Evolutionary conservation across 768 basidiomycete genomes (phyloP), one percentile per base, ranked within the genome.

Genomic region (Tulasnella calospora): DNA sequence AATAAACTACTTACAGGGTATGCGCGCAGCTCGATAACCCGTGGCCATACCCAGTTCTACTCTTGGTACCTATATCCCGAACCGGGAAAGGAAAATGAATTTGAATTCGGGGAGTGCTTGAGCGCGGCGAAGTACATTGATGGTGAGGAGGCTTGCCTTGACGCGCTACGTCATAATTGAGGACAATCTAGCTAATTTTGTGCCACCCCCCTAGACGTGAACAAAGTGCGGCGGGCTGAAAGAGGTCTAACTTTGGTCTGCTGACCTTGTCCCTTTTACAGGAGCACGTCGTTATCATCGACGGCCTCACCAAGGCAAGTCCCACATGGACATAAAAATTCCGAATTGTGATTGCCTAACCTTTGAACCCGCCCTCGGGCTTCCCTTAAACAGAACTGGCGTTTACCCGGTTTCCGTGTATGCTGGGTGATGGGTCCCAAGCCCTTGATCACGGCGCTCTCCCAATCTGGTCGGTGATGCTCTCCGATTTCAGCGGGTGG

Each of bases 361-460:
- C 30, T 77, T 36, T 74, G 38, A 79, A 6, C 77, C 35, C 7
- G 35, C 85, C 40, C 83, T 83, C 71, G 81, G 82, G 27, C 51
- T 33, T 82, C 82, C 27, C 55, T 82, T 47, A 81, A 82, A 5
- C 84, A 98, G 92, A 96, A 96, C 84, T 97, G 93, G 92, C 91
- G 96, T 82, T 90, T 96, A 77, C 95, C 96, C 12, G 96, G 96
- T 46, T 98, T 95, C 95, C 89, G 96, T 80, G 87, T 96, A 55
- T 96, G 94, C 85, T 95, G 85, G 96, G 95, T 98, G 41, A 83
- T 97, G 30, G 96, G 95, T 0, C 96, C 96, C 21, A 95, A 92
- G 85, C 92, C 94, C 83, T 83, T 98, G 69, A 88, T 98, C 81
- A 91, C 92, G 10, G 96, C 96, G 0, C 89, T 98, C 57, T 94